A percentile compares a stretch with the other conserved stretches of the same genome.
Evolutionary conservation across 768 basidiomycete genomes (phyloP).

Genomic region (Tylopilus vinaceipallidus): DNA sequence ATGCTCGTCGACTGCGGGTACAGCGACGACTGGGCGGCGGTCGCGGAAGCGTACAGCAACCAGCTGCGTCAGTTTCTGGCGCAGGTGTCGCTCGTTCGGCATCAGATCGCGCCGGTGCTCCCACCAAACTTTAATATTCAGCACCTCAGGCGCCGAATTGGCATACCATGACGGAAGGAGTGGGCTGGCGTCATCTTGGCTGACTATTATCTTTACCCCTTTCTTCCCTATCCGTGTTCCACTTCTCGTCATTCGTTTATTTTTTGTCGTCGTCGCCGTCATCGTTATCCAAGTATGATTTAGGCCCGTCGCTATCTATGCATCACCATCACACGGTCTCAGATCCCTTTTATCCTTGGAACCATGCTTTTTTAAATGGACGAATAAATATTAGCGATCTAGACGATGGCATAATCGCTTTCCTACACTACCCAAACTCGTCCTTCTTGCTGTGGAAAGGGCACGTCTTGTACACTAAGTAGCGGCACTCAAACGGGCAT

Average conservation of each 20-base stretch:
- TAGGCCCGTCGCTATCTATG: background rate
- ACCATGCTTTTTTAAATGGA: background rate
- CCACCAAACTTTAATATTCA: slow-evolving; percentile 34
- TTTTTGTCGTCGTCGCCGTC: background rate
- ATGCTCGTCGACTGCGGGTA: slow-evolving; percentile 30
- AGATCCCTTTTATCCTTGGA: too few species aligned
- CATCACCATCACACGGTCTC: background rate
- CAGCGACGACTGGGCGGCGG: slow-evolving; percentile 26
- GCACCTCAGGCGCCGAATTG: slow-evolving; percentile 29
- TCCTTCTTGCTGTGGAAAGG: too few species aligned
- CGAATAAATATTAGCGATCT: slow-evolving; percentile 14
- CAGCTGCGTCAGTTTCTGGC: slow-evolving; percentile 31
- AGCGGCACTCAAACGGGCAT: too few species aligned
- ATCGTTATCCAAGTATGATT: background rate
- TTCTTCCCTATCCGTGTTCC: too few species aligned
- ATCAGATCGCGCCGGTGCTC: slow-evolving; percentile 31
- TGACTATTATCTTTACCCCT: background rate
- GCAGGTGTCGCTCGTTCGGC: slow-evolving; percentile 30
- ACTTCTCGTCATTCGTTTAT: background rate
- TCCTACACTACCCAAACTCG: background rate
- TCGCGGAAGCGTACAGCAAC: slow-evolving; percentile 30
- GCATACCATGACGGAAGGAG: slow-evolving; percentile 14
- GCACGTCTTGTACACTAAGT: too few species aligned
- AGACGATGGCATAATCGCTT: slow-evolving; percentile 2
- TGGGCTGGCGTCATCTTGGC: background rate